Evolutionary conservation across 371 early-diverging fungal species (phyloP).

Genomic region (Mucor sp.): DNA sequence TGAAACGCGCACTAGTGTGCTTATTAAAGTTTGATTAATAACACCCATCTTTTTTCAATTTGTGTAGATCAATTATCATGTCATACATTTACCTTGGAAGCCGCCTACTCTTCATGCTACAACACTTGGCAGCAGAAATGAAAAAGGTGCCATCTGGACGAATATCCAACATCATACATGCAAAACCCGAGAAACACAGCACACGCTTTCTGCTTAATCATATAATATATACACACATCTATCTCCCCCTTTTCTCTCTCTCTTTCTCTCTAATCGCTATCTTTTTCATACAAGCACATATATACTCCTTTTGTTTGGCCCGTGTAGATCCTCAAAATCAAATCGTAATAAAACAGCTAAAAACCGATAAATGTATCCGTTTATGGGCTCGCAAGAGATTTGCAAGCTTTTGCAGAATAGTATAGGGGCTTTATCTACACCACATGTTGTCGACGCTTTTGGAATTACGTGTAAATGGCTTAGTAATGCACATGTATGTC

Average conservation of each 20-base stretch:
- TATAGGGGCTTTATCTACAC: not conserved
- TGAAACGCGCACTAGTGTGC: not conserved
- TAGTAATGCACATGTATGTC: too few species aligned
- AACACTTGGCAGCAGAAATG: not conserved
- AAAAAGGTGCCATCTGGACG: not conserved
- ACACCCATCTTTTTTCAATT: not conserved
- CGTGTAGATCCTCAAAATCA: not conserved
- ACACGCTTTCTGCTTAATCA: too few species aligned
- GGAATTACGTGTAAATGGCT: not conserved
- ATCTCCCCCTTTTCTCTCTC: not conserved
- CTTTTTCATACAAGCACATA: not conserved
- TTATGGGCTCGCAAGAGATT: not conserved
- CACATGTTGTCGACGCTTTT: not conserved
- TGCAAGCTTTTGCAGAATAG: not conserved
- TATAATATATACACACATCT: not conserved
- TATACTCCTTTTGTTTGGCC: not conserved
- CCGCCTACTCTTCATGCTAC: slow-evolving; percentile 4
- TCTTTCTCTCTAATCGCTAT: not conserved
- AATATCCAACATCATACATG: not conserved
- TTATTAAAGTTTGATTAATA: slow-evolving; percentile 1
- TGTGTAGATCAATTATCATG: slow-evolving; percentile 21
- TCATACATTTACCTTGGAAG: slow-evolving; percentile 16
- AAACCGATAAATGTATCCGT: not conserved
- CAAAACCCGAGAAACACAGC: not conserved
- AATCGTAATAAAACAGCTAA: not conserved